Base-by-base conservation (phyloP, 495 filamentous ascomycete genomes). In the Talaromyces ruber region DNA sequence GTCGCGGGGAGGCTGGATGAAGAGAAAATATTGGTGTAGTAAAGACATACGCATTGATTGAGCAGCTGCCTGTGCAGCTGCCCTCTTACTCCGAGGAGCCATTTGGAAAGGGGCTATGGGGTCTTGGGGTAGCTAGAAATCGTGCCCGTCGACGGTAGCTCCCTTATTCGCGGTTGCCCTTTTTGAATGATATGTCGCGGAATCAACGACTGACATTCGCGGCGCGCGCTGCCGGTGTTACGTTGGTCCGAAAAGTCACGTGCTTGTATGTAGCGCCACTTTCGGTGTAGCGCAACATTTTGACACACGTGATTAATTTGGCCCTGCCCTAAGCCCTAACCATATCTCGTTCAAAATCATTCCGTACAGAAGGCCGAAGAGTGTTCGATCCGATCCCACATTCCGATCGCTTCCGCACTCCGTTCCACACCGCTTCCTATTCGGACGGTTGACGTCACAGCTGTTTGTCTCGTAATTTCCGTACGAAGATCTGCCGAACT, bases 11-110 rank as follows among this genome's bases (percentile, higher is more conserved):
- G 18, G 6, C 7, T 47, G 18, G 22, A 45, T 16, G 16, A 54
- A 55, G 6, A 39, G 63, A 28, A 16, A 14, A 52, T 16, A 34
- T 39, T 6, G 51, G 51, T 29, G 29, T 45, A 30, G 7, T 21
- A 32, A 47, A 25, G 11, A 70, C 71, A 61, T 65, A 82, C 80
- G 72, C 66, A 79, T 69, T 34, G 74, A 78, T 61, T 81, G 74
- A 18, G 78, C 78, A 54, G 78, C 79, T 58, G 79, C 76, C 64
- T 81, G 78, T 39, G 78, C 79, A 63, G 78, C 78, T 24, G 77
- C 76, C 64, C 80, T 67, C 39, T 76, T 72, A 64, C 75, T 77
- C 65, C 81, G 70, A 50, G 76, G 70, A 50, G 76, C 76, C 81
- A 83, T 83, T 21, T 18, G 25, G 58, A 45, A 60, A 47, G 26